These are phyloP conservation scores for Cucumis variabilis DNA, from an alignment of 331 rosid genomes.

Conservation along the genomic window DNA sequence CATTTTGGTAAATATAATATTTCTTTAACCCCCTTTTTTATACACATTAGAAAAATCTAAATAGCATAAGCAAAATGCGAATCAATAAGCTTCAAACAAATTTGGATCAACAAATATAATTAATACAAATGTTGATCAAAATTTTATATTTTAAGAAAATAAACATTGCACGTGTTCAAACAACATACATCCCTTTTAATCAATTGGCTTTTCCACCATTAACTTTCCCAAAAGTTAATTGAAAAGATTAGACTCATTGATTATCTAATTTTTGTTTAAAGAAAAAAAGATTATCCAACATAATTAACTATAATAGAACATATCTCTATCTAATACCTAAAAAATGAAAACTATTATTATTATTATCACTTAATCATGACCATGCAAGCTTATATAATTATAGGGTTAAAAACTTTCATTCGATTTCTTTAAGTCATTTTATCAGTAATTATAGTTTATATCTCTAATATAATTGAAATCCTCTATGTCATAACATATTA, in stretches of 20 bases:
- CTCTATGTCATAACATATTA: too few species aligned
- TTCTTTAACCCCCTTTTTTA: neutral
- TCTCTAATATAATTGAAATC: too few species aligned
- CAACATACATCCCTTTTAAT: neutral
- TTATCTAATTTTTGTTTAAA: neutral
- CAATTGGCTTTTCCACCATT: neutral
- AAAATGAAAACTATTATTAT: neutral
- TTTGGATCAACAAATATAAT: neutral
- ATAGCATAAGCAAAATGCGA: neutral
- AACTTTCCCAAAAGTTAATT: neutral
- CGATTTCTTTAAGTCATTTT: too few species aligned
- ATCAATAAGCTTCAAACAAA: neutral
- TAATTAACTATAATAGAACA: too few species aligned
- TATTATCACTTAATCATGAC: neutral
- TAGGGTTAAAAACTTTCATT: too few species aligned
- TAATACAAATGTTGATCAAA: neutral
- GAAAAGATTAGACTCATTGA: neutral
- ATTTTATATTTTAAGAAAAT: too few species aligned
- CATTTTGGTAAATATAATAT: neutral
- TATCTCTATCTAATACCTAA: neutral
- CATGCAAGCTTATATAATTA: neutral
- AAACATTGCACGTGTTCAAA: neutral
- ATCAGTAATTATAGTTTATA: too few species aligned
- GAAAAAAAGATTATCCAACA: too few species aligned
- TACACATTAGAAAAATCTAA: neutral